Evolutionary conservation across 257 asterid genomes (phyloP), one percentile per base, ranked within the genome.

Genomic region (Ocimum tenuiflorum): DNA sequence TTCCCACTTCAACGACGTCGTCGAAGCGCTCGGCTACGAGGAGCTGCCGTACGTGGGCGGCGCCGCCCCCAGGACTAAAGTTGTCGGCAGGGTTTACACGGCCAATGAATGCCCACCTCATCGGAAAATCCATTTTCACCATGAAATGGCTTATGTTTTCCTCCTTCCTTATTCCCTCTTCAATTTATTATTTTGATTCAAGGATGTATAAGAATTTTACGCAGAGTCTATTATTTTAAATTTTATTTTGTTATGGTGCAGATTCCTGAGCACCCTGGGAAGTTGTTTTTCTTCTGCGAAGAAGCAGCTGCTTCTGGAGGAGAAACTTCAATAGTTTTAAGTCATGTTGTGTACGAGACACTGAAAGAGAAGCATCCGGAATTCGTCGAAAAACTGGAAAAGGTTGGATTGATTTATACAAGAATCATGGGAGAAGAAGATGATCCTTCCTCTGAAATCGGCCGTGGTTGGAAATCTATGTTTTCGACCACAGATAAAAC

Each of bases 51-150:
- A 88, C 6, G 85, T 91, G 20, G 96, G 97, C 63, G 95, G 95
- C 36, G 90, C 81, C n/a, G 94, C 97, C 45, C 91, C 95, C 29
- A 69, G 96, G 74, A 91, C 81, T 0, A 83, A 78, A 36, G 87
- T 91, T 19, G 81, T 84, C 15, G 95, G 94, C 35, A 85, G 96
- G 58, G 96, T 91, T 56, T 91, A 75, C 61, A 91, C 95, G 0
- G 89, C 98, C 23, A 91, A 91, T 29, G 94, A 91, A 48, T 83
- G 95, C 46, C 96, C 96, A 2, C 96, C 96, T 43, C 88, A 88
- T 74, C 82, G 81, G 65, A 86, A 86, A 69, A 83, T 91, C 60
- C 88, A 79, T 2, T 89, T 85, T 51, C 95, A 89, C 71, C 95
- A 87, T 38, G 96, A 89, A 60, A 80, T 87, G 95, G 84, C 94